Conservation (phyloP, 1,284 basidiomycete species). For the Inonotus obliquus region DNA sequence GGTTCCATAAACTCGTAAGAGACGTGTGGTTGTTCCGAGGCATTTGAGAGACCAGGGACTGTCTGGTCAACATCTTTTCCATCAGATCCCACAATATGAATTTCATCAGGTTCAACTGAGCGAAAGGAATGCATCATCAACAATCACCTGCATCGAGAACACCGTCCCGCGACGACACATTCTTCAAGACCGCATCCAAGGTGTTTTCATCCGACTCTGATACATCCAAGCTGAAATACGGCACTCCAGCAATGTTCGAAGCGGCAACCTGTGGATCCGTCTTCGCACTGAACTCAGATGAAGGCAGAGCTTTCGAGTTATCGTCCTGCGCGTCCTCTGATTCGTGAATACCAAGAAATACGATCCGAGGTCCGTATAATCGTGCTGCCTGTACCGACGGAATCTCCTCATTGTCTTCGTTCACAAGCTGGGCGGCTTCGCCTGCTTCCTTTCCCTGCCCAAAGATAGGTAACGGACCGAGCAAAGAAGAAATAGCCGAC, state of each 20-base stretch:
- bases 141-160: constrained; percentile 4
- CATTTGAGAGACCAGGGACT: not conserved
- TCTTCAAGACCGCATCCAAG: constrained; percentile 42
- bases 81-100: too few relatives aligned
- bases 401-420: constrained; percentile 34
- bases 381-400: constrained; percentile 59
- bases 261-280: constrained; percentile 37
- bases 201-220: constrained; percentile 43
- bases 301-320: constrained; percentile 47
- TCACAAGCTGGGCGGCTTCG: constrained; percentile 30
- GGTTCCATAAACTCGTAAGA: constrained; percentile 65
- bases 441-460: constrained; percentile 58
- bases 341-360: constrained; percentile 82
- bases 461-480: constrained; percentile 53
- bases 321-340: constrained; percentile 32
- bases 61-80: constrained; percentile 28
- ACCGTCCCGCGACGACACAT: constrained; percentile 29
- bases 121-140: not conserved
- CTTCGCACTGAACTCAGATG: constrained; percentile 51
- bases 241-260: constrained; percentile 62
- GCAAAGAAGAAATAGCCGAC: constrained; percentile 41
- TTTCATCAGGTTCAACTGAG: not conserved
- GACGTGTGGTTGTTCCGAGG: constrained; percentile 13
- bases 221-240: constrained; percentile 80
- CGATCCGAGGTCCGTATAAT: constrained; percentile 49